Evolutionary conservation across 2,329 filamentous ascomycete species (phyloP), one percentile per base, ranked within the genome.

Genomic region (Akanthomyces dipterigenus): DNA sequence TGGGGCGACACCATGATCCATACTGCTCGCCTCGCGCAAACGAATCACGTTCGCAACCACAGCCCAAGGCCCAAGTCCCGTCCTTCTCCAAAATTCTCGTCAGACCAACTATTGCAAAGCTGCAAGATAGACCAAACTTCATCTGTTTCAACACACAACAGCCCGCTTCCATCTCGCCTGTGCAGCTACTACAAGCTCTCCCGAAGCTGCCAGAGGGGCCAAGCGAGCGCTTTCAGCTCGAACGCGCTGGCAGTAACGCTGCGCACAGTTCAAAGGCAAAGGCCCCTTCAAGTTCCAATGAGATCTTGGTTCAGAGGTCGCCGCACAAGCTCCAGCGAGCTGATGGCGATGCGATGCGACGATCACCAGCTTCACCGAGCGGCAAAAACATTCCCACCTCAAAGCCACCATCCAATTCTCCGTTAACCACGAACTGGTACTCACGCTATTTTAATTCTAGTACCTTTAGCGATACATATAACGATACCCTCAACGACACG

Each of bases 121-220:
- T 83, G 71, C 81, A 80, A 73, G 76, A 74, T 70, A 67, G 67
- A 51, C 64, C 56, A 42, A 54, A 40, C 16, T 18, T 16, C 60
- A 78, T 73, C 67, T 49, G 11, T 9, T 59, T 22, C 48, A 70
- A 70, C 54, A 71, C 67, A 62, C 66, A 69, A n/a, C 64, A 65
- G 22, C 67, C 70, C 42, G 66, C 68, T 59, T 60, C 67, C 56
- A 67, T 22, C 3, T 73, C 55, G 70, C 34, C 56, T 9, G 20
- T 68, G 60, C 70, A 75, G 53, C 69, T 78, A 50, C 66, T 70
- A 48, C 69, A 74, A 26, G 71, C 70, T 65, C 72, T 86, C 59
- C 82, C 82, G 24, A 71, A 69, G 50, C 78, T 86, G 63, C 82
- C 82, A 5, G 77, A 81, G 64, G 80, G 81, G 2, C 76, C 77